Conservation (phyloP, 192 early-diverging fungal species). For the Backusella tuberculispora region DNA sequence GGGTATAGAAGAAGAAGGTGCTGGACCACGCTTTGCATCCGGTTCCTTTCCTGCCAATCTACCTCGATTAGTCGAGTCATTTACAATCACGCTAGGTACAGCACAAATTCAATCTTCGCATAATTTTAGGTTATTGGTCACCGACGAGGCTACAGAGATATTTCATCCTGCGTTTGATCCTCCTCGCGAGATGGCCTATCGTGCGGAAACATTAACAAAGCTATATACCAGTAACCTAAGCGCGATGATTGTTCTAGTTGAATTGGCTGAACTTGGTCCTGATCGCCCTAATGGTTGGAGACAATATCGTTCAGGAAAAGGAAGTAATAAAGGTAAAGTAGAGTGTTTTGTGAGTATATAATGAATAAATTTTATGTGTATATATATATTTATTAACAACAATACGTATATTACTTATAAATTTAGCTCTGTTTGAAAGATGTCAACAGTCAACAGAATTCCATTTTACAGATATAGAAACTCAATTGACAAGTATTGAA, state of each 20-base stretch:
- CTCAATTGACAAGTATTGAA: conserved; percentile 62
- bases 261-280: conserved; percentile 28
- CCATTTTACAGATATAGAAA: conserved; percentile 72
- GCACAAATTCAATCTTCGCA: conserved; percentile 75
- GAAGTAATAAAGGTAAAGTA: conserved; percentile 39
- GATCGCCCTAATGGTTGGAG: conserved; percentile 25
- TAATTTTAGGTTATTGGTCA: conserved; percentile 64
- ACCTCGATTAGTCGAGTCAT: conserved; percentile 66
- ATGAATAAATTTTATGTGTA: background rate
- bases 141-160: conserved; percentile 48
- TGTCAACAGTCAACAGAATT: conserved; percentile 74
- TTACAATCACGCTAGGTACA: conserved; percentile 73
- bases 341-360: background rate
- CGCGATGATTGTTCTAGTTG: conserved; percentile 56
- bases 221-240: conserved; percentile 67
- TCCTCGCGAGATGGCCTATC: conserved; percentile 60
- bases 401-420: background rate
- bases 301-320: conserved; percentile 37
- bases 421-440: conserved; percentile 59
- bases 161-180: conserved; percentile 45
- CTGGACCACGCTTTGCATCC: conserved; percentile 30
- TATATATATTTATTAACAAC: background rate
- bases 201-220: conserved; percentile 67
- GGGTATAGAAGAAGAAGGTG: conserved; percentile 56
- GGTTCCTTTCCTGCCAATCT: conserved; percentile 17